These are phyloP conservation scores for Ophiostoma himal-ulmi DNA, from an alignment of 2,329 filamentous ascomycete species.

Conservation along the genomic window DNA sequence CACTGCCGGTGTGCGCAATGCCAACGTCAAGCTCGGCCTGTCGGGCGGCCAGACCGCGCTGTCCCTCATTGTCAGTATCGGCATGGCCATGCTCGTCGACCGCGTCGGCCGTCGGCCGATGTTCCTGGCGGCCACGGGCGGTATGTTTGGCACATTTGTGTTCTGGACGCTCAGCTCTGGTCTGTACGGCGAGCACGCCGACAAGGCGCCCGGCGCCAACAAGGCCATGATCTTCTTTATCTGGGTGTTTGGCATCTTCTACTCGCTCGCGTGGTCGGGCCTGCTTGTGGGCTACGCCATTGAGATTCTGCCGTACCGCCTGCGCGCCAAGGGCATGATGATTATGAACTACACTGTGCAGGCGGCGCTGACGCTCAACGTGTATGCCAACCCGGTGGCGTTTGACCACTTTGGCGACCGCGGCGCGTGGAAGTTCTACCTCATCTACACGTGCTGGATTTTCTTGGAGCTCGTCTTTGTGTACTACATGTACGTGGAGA, in stretches of 20 bases:
- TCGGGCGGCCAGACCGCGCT: slow-evolving; percentile 23
- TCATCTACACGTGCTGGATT: slow-evolving; percentile 26
- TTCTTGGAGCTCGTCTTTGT: slow-evolving; percentile 29
- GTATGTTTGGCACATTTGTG: slow-evolving; percentile 25
- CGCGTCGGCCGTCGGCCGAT: slow-evolving; percentile 27
- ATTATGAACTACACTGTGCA: slow-evolving; percentile 21
- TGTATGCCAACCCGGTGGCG: slow-evolving; percentile 27
- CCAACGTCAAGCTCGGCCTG: slow-evolving; percentile 27
- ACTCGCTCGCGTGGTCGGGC: slow-evolving; percentile 36
- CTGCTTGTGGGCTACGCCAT: slow-evolving; percentile 39
- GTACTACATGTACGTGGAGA: slow-evolving; percentile 27
- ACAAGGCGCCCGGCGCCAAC: slow-evolving; percentile 22
- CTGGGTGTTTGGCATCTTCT: slow-evolving; percentile 29
- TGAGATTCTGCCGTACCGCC: slow-evolving; percentile 24
- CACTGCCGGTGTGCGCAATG: slow-evolving; percentile 32
- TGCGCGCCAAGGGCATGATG: slow-evolving; percentile 26
- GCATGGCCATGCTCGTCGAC: slow-evolving; percentile 23
- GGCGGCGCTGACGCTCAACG: slow-evolving; percentile 25
- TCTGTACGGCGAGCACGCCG: slow-evolving; percentile 52
- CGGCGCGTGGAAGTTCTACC: slow-evolving; percentile 27
- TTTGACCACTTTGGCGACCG: slow-evolving; percentile 23
- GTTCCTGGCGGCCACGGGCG: slow-evolving; percentile 26
- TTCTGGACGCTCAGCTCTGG: slow-evolving; percentile 35
- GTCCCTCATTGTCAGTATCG: slow-evolving; percentile 37
- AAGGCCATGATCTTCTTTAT: slow-evolving; percentile 21